Evolutionary conservation across 306 rosid species (phyloP).

Genomic region (Hippophae rhamnoides): DNA sequence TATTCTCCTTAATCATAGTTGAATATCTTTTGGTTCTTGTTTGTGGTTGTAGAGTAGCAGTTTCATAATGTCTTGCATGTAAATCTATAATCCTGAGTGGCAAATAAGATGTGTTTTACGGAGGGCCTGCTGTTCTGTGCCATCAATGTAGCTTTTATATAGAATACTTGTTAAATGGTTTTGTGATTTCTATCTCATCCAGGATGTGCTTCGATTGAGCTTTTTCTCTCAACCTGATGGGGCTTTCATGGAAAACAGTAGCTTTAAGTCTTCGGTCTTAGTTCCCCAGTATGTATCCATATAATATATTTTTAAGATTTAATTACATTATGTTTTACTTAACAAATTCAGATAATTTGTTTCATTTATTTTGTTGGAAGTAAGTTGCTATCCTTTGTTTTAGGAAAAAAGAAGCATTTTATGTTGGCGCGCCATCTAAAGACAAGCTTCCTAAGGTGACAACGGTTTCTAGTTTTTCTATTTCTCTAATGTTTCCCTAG

Average conservation of each 20-base stretch:
- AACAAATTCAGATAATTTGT: conserved; percentile 3
- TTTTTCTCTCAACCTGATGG: conserved; percentile 97
- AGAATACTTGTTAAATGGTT: conserved; percentile 1
- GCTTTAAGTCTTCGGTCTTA: conserved; percentile 59
- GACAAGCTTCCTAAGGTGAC: conserved; percentile 88
- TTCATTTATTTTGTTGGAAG: not conserved
- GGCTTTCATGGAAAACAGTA: conserved; percentile 68
- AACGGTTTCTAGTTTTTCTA: conserved; percentile 4
- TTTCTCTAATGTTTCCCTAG: conserved; percentile 10
- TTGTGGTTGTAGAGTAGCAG: not conserved
- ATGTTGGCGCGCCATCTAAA: conserved; percentile 76
- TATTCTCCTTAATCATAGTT: not conserved
- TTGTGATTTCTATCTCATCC: conserved; percentile 11
- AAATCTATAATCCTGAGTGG: not conserved
- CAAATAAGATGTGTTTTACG: not conserved
- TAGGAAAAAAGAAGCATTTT: conserved; percentile 81
- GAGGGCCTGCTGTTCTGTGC: not conserved
- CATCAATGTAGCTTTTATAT: not conserved
- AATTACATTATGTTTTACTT: conserved; percentile 8
- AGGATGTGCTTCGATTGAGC: conserved; percentile 68
- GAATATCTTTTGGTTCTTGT: not conserved
- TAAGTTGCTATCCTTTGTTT: conserved; percentile 11
- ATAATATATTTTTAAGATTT: conserved; percentile 21
- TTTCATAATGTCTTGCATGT: not conserved
- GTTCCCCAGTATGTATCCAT: conserved; percentile 66